Conservation (phyloP, 1,139 yeast species). For the Eremothecium sinecaudum region DNA sequence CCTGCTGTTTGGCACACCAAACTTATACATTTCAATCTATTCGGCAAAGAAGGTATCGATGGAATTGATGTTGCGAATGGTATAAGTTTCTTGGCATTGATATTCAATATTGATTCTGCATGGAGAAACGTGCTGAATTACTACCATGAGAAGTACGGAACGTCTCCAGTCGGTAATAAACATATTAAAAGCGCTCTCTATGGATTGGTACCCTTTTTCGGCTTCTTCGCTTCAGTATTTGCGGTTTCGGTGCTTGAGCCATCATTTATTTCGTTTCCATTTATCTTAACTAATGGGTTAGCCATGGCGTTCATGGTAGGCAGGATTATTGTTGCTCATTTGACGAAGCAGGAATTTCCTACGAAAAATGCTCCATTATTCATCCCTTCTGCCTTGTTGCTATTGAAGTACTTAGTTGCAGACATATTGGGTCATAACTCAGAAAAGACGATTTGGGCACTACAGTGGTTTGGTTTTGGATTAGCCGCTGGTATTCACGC, state of each 20-base stretch:
- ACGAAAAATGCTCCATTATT: conserved; percentile 58
- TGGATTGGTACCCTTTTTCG: conserved; percentile 65
- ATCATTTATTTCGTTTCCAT: conserved; percentile 47
- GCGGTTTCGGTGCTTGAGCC: conserved; percentile 40
- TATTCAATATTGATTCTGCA: conserved; percentile 67
- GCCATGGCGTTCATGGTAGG: conserved; percentile 81
- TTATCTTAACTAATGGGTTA: conserved; percentile 60
- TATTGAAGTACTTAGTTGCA: conserved; percentile 35
- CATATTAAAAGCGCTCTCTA: conserved; percentile 40
- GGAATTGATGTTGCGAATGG: conserved; percentile 21
- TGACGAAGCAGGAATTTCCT: conserved; percentile 75
- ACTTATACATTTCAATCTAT: conserved; percentile 14
- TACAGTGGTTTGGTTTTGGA: conserved; percentile 71
- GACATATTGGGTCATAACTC: conserved; percentile 35
- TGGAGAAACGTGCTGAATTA: conserved; percentile 55
- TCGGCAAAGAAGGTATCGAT: conserved; percentile 15
- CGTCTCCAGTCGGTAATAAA: conserved; percentile 12
- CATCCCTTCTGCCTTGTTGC: conserved; percentile 52
- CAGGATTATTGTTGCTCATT: conserved; percentile 78
- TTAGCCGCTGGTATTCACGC: conserved; percentile 66
- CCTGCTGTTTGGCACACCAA: conserved; percentile 49
- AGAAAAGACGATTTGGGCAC: conserved; percentile 36
- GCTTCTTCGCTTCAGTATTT: conserved; percentile 50
- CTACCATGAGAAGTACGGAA: conserved; percentile 33
- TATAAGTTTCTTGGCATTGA: conserved; percentile 38